These are phyloP conservation scores for Talaromyces sp. DNA, from an alignment of 2,329 filamentous ascomycete species.

Conservation along the genomic window DNA sequence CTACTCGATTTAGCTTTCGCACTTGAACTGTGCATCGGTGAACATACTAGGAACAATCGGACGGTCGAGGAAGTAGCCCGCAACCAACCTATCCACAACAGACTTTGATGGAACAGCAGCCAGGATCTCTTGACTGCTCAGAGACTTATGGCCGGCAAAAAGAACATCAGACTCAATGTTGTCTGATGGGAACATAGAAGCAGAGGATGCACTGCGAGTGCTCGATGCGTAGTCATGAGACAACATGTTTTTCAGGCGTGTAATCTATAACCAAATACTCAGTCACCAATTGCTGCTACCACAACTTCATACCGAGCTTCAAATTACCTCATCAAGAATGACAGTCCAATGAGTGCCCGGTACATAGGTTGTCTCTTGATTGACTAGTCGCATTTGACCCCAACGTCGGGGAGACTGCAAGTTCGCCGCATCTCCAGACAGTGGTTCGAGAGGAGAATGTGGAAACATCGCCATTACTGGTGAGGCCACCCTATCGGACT, in stretches of 20 bases:
- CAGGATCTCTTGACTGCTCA: background rate
- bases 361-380: background rate
- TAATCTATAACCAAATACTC: background rate
- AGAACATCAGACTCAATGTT: background rate
- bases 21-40: background rate
- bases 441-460: background rate
- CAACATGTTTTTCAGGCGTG: background rate
- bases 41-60: background rate
- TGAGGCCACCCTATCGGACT: background rate
- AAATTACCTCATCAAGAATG: constrained; percentile 1
- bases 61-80: constrained; percentile 4
- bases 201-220: background rate
- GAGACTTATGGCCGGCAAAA: background rate
- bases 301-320: background rate
- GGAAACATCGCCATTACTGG: background rate
- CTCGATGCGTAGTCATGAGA: background rate
- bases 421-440: background rate
- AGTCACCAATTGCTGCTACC: background rate
- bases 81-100: constrained; percentile 1
- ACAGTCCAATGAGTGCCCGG: constrained; percentile 1
- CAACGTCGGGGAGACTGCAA: background rate
- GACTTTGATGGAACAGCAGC: constrained; percentile 1
- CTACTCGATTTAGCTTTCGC: background rate
- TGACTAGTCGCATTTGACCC: background rate
- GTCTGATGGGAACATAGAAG: background rate